Percentiles rank a stretch among this genome's conserved stretches.
These are phyloP conservation scores for Pestalotiopsis sp. DNA, from an alignment of 2,329 filamentous ascomycete genomes.

Conservation along the genomic window DNA sequence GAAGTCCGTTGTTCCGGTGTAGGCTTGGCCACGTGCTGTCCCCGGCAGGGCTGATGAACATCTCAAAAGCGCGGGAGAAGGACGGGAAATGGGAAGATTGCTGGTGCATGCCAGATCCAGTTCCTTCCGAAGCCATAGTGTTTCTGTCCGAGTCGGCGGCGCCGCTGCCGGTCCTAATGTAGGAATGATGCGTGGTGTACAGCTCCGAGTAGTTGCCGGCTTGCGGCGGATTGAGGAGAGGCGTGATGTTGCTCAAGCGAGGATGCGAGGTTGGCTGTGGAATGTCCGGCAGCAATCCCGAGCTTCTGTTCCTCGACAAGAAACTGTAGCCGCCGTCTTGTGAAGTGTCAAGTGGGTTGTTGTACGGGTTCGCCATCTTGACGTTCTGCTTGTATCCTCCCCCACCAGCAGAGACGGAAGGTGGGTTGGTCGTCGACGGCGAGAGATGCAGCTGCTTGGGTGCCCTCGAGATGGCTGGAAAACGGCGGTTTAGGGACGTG, in stretches of 20 bases:
- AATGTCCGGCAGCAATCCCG: constrained; percentile 43
- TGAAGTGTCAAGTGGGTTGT: constrained; percentile 32
- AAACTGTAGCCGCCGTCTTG: constrained; percentile 33
- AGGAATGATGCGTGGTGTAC: constrained; percentile 26
- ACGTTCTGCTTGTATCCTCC: not conserved
- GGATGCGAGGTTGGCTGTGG: constrained; percentile 31
- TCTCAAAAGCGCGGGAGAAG: constrained; percentile 55
- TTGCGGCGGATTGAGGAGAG: constrained; percentile 53
- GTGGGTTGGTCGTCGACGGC: not conserved
- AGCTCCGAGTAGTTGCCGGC: constrained; percentile 31
- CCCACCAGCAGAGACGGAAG: not conserved
- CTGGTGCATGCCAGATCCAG: constrained; percentile 22
- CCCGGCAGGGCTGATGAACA: constrained; percentile 36
- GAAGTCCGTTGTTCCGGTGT: constrained; percentile 54
- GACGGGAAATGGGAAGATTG: constrained; percentile 39
- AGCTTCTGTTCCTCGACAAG: constrained; percentile 34
- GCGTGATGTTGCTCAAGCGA: constrained; percentile 45
- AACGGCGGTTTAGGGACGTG: not conserved
- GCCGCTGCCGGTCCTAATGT: constrained; percentile 17
- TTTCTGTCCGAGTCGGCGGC: constrained; percentile 35
- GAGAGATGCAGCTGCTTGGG: not conserved
- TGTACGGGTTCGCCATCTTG: constrained; percentile 44
- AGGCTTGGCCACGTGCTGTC: constrained; percentile 28
- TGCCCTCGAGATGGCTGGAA: not conserved
- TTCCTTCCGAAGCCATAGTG: constrained; percentile 25